Conservation (phyloP, 192 early-diverging fungal species). For the Coemansia sp. region DNA sequence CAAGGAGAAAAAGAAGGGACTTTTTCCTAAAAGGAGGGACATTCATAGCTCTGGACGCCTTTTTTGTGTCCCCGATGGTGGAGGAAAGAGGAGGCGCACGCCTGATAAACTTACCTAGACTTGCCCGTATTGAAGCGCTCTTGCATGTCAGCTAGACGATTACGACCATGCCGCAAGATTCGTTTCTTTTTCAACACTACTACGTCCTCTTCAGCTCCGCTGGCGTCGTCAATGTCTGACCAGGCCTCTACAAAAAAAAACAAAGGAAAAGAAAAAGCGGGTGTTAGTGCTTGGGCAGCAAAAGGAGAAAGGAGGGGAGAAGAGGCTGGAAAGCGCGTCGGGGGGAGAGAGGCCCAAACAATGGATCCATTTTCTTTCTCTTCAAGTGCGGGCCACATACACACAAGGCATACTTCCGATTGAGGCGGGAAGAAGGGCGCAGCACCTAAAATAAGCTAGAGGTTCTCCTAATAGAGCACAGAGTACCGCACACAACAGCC, state of each 20-base stretch:
- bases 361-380: conserved; percentile 3
- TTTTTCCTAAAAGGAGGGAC: background rate
- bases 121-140: conserved; percentile 42
- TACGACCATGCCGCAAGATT: conserved; percentile 46
- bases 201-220: conserved; percentile 28
- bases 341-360: background rate
- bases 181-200: conserved; percentile 39
- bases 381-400: too few species aligned
- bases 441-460: conserved; percentile 1
- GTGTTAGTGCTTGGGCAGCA: conserved; percentile 1
- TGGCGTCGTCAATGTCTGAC: conserved; percentile 52
- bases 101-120: conserved; percentile 26
- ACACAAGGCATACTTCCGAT: conserved; percentile 4
- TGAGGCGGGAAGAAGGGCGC: conserved; percentile 7
- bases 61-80: background rate
- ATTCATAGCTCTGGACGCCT: conserved; percentile 1
- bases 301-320: background rate
- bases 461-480: background rate
- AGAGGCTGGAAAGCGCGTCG: conserved; percentile 1
- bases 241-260: conserved; percentile 37
- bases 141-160: conserved; percentile 36
- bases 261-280: background rate
- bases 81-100: background rate
- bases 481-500: background rate
- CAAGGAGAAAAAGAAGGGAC: background rate